These are phyloP conservation scores for Ustilago loliicola DNA, from an alignment of 1,284 basidiomycete species.

Conservation along the genomic window DNA sequence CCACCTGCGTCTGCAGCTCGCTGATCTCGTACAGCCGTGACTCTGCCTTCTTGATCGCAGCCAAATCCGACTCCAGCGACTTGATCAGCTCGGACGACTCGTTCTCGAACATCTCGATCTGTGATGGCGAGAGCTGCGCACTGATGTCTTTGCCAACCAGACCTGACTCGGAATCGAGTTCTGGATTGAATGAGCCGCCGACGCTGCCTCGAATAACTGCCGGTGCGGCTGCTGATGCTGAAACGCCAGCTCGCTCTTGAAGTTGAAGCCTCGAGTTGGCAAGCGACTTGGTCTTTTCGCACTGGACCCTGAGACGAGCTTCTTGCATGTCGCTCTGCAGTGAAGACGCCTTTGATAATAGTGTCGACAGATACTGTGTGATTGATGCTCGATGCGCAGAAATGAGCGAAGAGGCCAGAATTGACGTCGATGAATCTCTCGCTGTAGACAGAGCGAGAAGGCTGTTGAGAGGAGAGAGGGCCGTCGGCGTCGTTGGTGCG, in stretches of 20 bases:
- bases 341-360: conserved; percentile 82
- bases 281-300: conserved; percentile 49
- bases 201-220: conserved; percentile 49
- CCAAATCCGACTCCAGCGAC: conserved; percentile 83
- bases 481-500: conserved; percentile 44
- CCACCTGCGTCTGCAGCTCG: conserved; percentile 86
- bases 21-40: conserved; percentile 88
- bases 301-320: conserved; percentile 52
- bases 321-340: conserved; percentile 88
- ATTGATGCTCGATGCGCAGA: conserved; percentile 85
- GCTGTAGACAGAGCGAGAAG: conserved; percentile 49
- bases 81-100: conserved; percentile 88
- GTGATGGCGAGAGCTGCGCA: conserved; percentile 74
- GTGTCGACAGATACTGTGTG: conserved; percentile 84
- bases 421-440: conserved; percentile 50
- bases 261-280: conserved; percentile 42
- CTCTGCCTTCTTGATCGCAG: conserved; percentile 88
- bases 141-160: conserved; percentile 53
- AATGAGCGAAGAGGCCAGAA: conserved; percentile 72
- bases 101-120: conserved; percentile 89
- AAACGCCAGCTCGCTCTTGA: conserved; percentile 16
- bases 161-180: conserved; percentile 35
- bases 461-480: conserved; percentile 22
- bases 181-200: conserved; percentile 47
- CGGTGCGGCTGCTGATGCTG: conserved; percentile 17